Base-by-base conservation (phyloP, 768 basidiomycete genomes). In the Leccinum rimulosum region DNA sequence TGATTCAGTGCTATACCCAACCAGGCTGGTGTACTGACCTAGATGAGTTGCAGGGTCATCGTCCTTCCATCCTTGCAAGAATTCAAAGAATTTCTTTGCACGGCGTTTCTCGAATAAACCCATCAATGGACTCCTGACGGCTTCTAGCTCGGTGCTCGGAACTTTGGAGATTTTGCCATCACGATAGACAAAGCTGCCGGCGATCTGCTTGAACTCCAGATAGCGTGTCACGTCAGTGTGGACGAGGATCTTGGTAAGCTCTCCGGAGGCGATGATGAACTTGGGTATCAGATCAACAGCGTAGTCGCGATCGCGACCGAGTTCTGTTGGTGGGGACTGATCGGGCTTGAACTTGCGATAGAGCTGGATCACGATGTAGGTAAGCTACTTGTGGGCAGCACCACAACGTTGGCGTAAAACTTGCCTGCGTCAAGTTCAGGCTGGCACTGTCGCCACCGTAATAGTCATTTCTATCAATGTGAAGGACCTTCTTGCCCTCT, bases 121-220 rank as follows among this genome's bases (percentile, higher is more conserved):
- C 95, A 99, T 98, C 68, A 99, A 80, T 35, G 95, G 91, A 68
- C 91, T 94, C 75, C 77, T 88, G 58, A 98, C 89, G 9, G 97
- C 97, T 79, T 99, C 97, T 80, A 95, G 87, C 79, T 98, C 95
- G 6, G 94, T 98, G 69, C 90, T 89, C 33, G 97, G 97, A 10
- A 99, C 97, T 76, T 99, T 99, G 61, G 92, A 93, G 76, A 99
- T 97, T 77, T 76, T 91, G 53, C 95, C 94, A 74, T 98, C 96
- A 55, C 96, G 88, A 74, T 95, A 98, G 59, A 99, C 97, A 76
- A 89, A 99, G 72, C 92, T 95, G 55, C 96, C 97, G 0, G 97
- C 94, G 76, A 99, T 98, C 79, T 98, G 96, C 81, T 98, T 99
- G 83, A 99, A 99, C 73, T 98, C 97, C 69, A 99, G 88, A 77